phyloP scores from a whole-genome alignment of 2,329 filamentous ascomycete genomes.

The Alternaria sp. region DNA sequence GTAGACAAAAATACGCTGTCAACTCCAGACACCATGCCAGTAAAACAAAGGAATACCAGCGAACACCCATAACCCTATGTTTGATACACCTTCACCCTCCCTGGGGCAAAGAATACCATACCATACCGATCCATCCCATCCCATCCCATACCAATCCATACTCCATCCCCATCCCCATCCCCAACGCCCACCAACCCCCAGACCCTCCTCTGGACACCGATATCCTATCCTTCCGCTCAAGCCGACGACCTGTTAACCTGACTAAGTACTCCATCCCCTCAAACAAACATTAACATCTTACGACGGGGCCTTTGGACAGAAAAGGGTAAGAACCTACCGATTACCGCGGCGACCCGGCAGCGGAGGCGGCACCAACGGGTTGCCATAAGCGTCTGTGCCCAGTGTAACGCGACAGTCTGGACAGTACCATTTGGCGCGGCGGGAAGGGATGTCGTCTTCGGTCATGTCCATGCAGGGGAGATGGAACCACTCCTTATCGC shows the following conservation, averaged over 20 bases:
- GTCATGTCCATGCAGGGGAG: conserved; percentile 74
- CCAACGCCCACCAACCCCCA: neutral
- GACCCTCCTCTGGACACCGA: neutral
- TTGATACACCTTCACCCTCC: neutral
- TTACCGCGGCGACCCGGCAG: conserved; percentile 42
- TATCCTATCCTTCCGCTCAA: conserved; percentile 2
- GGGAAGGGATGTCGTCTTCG: conserved; percentile 66
- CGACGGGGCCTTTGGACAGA: conserved; percentile 20
- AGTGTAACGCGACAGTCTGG: conserved; percentile 65
- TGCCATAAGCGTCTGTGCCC: conserved; percentile 42
- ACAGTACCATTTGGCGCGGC: conserved; percentile 85
- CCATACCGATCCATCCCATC: neutral
- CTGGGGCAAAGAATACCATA: neutral
- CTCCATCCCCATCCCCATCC: neutral
- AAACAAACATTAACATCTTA: conserved; percentile 36
- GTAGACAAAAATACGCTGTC: conserved; percentile 11
- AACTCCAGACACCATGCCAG: conserved; percentile 12
- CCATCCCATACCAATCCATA: neutral
- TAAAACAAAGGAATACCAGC: neutral
- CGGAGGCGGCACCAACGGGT: conserved; percentile 39
- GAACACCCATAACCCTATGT: neutral
- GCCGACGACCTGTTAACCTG: conserved; percentile 18
- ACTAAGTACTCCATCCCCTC: conserved; percentile 46
- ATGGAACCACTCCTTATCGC: conserved; percentile 86
- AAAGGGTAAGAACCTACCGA: conserved; percentile 37